Evolutionary conservation across 768 basidiomycete species (phyloP), one percentile per base, ranked within the genome.

Genomic region (Fomitopsis serialis): DNA sequence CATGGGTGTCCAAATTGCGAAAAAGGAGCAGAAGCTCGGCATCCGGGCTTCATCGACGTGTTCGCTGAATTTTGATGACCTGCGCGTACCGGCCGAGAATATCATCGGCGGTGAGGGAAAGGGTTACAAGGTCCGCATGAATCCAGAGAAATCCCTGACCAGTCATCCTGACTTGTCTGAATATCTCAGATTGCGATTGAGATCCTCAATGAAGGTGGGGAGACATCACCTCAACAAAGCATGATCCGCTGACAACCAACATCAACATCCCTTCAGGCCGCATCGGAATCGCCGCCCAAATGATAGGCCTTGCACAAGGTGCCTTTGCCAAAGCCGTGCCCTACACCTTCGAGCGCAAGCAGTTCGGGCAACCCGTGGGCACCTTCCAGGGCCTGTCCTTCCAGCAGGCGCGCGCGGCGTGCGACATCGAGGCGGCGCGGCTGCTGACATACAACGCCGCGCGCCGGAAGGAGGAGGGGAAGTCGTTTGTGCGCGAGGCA

Each of bases 1-100:
- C 55, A 94, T 95, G 92, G 97, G 96, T 11, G 78, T 99, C 56
- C 76, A 98, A 68, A 92, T 98, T 54, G 95, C 95, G 17, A 99
- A 99, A 79, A 98, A 98, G 75, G 97, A 99, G 69, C 86, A 97
- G 71, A 99, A 99, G 71, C 82, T 98, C 44, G 97, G 97, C 47
- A 98, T 99, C 66, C 80, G 91, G 54, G 94, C 97, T 0, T 94
- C 92, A 5, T 97, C 93, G 29, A 99, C 97, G 1, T 99, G 96
- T 66, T 82, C 90, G 1, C 79, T 98, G 54, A 89, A 85, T 71
- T 96, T 99, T 65, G 97, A 99, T 70, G 94, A 98, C 67, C 73
- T 98, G 64, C 87, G 84, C 60, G 77, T 88, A 73, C 97, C 74
- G 58, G 82, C 73, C 43, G 92, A 90, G 71, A 98, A 98, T 65